Evolutionary conservation across 768 basidiomycete species (phyloP), one percentile per base, ranked within the genome.

Genomic region (Tricholoma furcatifolium): DNA sequence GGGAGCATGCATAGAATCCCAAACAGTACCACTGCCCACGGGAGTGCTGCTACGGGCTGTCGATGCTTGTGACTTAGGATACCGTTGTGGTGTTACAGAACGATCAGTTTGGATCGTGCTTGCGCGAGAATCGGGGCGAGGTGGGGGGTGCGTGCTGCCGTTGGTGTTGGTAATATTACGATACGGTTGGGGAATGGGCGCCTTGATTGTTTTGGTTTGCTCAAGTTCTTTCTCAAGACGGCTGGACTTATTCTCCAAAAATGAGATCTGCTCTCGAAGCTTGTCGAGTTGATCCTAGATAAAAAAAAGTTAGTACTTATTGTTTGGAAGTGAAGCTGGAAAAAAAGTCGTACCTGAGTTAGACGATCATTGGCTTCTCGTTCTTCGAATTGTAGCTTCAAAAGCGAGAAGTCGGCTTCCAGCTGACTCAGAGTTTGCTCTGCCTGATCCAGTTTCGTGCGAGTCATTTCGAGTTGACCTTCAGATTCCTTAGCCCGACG

Each of bases 41-140:
- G 80, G 78, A 3, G 84, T 80, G 44, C 70, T 65, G 35, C 76
- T 75, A 30, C 77, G 72, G 27, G 63, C 63, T 41, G 64, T 70
- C 12, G 65, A 67, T n/a, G 66, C 61, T 47, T 71, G 70, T 12
- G 70, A 69, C 27, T 65, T 61, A 45, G 56, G 38, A 47, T 70
- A 74, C 32, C 71, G 73, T 50, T 74, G 78, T 7, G 85, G 81
- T 10, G 83, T 81, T 8, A 67, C 72, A 34, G 79, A 72, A 15
- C 82, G 81, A 15, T 70, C 72, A 35, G 68, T 71, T 60, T 83
- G 83, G 40, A 81, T 63, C 0, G 83, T 85, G 67, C 87, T 90
- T 5, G 84, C 73, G 8, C 89, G 83, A 10, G 89, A 91, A 64
- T 87, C 84, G n/a, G 88, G 85, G 30, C 88, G 84, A 20, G 79